Evolutionary conservation across 768 basidiomycete species (phyloP).

Genomic region (Russula emetica): DNA sequence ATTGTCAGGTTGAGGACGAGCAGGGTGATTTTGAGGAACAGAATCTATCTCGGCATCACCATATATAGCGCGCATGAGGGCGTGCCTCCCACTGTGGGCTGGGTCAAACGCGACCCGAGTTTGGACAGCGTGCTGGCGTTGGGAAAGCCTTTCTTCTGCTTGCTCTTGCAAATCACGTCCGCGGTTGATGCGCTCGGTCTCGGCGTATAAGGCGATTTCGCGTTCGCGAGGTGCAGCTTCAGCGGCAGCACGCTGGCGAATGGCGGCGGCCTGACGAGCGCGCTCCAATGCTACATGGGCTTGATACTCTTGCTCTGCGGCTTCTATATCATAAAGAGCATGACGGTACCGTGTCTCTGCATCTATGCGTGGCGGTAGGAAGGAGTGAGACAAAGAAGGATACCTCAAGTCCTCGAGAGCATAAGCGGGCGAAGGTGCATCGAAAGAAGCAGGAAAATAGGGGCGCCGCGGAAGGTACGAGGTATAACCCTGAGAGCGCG

Average conservation of each 20-base stretch:
- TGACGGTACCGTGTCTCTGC: too few species aligned
- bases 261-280: too few species aligned
- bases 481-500: too few species aligned
- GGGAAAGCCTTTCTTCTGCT: not conserved
- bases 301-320: too few species aligned
- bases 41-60: not conserved
- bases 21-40: not conserved
- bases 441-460: too few species aligned
- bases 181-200: slow-evolving; percentile 1
- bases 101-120: not conserved
- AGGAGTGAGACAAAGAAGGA: not conserved
- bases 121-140: not conserved
- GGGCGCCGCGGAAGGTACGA: too few species aligned
- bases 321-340: too few species aligned
- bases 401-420: not conserved
- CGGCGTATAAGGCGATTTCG: slow-evolving; percentile 8
- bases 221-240: slow-evolving; percentile 2
- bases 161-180: slow-evolving; percentile 1
- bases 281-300: too few species aligned
- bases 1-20: not conserved
- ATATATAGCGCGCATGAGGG: not conserved
- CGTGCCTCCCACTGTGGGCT: not conserved
- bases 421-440: too few species aligned
- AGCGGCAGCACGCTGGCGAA: slow-evolving; percentile 9
- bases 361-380: too few species aligned